A percentile compares a stretch with the other conserved stretches of the same genome.
Conservation (phyloP, 495 filamentous ascomycete species). For the Penicillium daleae region DNA sequence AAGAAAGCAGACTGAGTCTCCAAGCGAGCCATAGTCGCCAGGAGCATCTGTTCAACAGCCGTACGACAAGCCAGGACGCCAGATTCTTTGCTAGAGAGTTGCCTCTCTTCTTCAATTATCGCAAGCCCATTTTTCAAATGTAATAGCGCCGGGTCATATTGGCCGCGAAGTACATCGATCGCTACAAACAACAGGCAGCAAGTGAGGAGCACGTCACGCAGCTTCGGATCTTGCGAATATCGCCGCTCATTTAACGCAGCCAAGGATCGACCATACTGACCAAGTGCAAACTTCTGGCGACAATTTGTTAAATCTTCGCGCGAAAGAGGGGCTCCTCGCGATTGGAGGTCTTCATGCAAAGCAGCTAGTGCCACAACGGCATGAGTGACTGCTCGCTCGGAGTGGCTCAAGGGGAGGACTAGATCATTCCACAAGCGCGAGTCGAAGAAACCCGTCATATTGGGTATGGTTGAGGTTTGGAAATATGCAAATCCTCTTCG, state of each 20-base stretch:
- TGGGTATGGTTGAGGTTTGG: background rate
- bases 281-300: background rate
- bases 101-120: background rate
- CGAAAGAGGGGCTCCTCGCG: background rate
- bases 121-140: background rate
- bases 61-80: background rate
- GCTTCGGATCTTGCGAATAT: background rate
- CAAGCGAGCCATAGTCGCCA: background rate
- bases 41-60: background rate
- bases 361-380: background rate
- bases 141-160: background rate
- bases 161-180: background rate
- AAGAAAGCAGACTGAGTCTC: background rate
- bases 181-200: background rate
- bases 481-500: background rate
- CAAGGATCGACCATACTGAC: background rate
- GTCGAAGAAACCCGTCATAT: background rate
- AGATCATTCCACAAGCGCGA: background rate
- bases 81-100: background rate
- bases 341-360: background rate
- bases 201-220: background rate
- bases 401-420: background rate
- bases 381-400: background rate
- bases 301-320: background rate
- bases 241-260: background rate